phyloP scores from a whole-genome alignment of 768 basidiomycete genomes.

The Tricholomella constricta region DNA sequence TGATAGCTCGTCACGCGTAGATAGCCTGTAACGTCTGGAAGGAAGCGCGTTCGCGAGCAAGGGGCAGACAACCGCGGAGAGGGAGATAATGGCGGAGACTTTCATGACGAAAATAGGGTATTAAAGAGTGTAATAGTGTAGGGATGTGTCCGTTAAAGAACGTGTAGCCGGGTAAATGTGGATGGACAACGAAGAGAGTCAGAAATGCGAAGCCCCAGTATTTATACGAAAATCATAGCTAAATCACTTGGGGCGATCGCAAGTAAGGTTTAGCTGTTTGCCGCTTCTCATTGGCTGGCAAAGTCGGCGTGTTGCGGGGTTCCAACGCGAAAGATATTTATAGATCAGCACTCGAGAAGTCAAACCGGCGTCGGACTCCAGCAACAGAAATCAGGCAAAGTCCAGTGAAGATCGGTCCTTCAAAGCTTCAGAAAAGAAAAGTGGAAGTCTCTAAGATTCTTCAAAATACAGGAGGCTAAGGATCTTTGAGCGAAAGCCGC shows the following conservation, averaged over 20 bases:
- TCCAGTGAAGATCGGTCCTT: no score
- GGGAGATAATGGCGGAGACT: not conserved
- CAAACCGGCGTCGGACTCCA: no score
- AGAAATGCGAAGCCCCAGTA: not conserved
- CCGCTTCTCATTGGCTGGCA: not conserved
- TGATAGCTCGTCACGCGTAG: conserved; percentile 1
- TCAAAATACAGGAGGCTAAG: not conserved
- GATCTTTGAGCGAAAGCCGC: conserved; percentile 43
- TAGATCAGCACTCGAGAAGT: no score
- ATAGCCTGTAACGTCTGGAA: not conserved
- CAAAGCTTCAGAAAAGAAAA: not conserved
- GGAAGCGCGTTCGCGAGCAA: conserved; percentile 4
- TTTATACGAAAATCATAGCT: not conserved
- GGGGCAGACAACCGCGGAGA: conserved; percentile 2
- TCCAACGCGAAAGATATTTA: not conserved
- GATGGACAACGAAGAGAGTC: not conserved
- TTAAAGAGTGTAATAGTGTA: conserved; percentile 5
- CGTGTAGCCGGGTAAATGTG: not conserved
- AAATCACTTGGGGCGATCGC: not conserved
- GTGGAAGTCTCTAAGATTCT: not conserved
- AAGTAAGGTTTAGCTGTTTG: not conserved
- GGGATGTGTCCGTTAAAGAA: not conserved
- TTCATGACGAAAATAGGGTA: conserved; percentile 7
- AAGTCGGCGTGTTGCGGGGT: not conserved
- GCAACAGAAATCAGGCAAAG: no score